Evolutionary conservation across 225 moss, liverwort and hornwort species (phyloP).

Genomic region (Rhytidiadelphus loreus): DNA sequence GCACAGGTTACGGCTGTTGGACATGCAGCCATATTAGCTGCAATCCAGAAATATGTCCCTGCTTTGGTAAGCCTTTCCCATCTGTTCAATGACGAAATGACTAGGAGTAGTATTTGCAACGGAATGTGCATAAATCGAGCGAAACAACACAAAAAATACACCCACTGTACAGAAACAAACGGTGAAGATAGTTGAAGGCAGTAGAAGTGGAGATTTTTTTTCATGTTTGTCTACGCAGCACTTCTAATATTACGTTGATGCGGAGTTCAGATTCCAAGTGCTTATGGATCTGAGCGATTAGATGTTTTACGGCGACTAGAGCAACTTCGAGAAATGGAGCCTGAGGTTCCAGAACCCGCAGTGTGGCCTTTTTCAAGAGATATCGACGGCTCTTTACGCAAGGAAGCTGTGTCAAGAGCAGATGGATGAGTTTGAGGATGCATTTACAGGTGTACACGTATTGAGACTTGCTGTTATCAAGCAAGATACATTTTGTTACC

Average conservation of each 20-base stretch:
- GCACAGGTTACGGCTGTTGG: constrained; percentile 59
- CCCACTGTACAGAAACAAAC: neutral
- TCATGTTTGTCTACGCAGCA: neutral
- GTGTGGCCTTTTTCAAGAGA: constrained; percentile 21
- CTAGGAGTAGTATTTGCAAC: neutral
- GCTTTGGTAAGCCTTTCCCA: constrained; percentile 33
- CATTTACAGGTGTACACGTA: constrained; percentile 20
- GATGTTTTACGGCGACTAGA: constrained; percentile 49
- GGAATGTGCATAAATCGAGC: neutral
- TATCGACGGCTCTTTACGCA: constrained; percentile 19
- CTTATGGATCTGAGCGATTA: constrained; percentile 48
- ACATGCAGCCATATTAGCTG: constrained; percentile 60
- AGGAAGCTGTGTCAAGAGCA: constrained; percentile 9
- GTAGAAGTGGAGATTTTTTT: neutral
- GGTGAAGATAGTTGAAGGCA: neutral
- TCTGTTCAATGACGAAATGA: neutral
- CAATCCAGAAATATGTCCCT: constrained; percentile 63
- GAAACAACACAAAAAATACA: neutral
- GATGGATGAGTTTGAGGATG: neutral
- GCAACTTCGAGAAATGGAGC: constrained; percentile 56
- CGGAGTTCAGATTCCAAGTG: constrained; percentile 41
- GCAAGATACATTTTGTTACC: constrained; percentile 12
- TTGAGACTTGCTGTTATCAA: neutral
- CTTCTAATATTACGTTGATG: neutral
- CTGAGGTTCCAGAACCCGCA: constrained; percentile 35